Percentiles rank a stretch among this genome's conserved stretches.
phyloP scores from a whole-genome alignment of 257 asterid genomes.

The Fraxinus americana region DNA sequence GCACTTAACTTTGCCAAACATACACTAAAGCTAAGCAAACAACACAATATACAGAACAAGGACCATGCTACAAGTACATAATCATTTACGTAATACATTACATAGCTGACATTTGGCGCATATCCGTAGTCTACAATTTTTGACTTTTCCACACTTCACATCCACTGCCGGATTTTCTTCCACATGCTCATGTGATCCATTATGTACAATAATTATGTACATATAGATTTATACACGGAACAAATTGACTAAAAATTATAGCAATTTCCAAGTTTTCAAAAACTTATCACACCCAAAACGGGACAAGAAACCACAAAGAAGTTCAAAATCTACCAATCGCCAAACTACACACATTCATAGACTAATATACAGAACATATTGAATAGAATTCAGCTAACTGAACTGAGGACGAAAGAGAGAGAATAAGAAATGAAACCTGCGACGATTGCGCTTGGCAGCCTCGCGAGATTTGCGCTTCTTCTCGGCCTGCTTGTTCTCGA shows the following conservation, averaged over 20 bases:
- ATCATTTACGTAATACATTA: too few relatives aligned
- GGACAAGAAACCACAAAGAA: background rate
- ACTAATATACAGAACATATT: background rate
- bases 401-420: background rate
- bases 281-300: background rate
- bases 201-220: too few relatives aligned
- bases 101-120: too few relatives aligned
- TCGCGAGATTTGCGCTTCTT: constrained; percentile 81
- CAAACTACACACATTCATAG: background rate
- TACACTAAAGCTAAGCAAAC: background rate
- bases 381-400: background rate
- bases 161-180: too few relatives aligned
- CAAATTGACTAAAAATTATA: background rate
- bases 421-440: constrained; percentile 45
- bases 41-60: background rate
- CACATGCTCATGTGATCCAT: too few relatives aligned
- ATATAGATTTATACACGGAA: too few relatives aligned
- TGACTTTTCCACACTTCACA: too few relatives aligned
- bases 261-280: background rate
- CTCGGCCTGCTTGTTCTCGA: constrained; percentile 84
- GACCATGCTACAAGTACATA: too few relatives aligned
- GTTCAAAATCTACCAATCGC: background rate
- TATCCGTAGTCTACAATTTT: too few relatives aligned
- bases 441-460: constrained; percentile 86
- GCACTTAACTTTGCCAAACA: background rate